Evolutionary conservation across 2,329 filamentous ascomycete species (phyloP), one percentile per base, ranked within the genome.

Genomic region (Colletotrichum sidae): DNA sequence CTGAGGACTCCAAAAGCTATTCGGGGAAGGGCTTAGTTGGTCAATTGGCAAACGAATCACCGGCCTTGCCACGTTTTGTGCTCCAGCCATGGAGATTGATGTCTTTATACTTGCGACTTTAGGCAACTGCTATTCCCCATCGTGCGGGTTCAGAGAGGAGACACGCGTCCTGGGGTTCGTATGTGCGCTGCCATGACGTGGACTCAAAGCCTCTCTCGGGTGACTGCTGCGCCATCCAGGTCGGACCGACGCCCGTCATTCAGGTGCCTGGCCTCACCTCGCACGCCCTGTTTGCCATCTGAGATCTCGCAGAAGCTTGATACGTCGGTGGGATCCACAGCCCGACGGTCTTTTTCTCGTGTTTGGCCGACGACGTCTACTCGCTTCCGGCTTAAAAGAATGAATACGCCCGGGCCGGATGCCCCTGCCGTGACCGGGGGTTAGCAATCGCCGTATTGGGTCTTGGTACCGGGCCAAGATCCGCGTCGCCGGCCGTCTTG

Each of bases 71-170:
- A 58, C 55, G 8, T 33, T 33, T 35, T 37, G 9, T 33, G 13
- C 13, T 44, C 11, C 46, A 13, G 46, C 38, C 17, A 37, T 10
- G 35, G 17, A 25, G 13, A 37, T 8, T 33, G 17, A 17, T 6
- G 38, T 12, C 25, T 57, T 57, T 37, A 57, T 44, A 57, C 17
- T 57, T 42, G 33, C 25, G 53, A 55, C 55, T 57, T 15, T 33
- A 57, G 45, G 55, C 45, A 57, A 46, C 55, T 8, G 11, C 10
- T 6, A 42, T 42, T 11, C 38, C 42, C 34, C 17, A 41, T 41
- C 35, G 34, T 41, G 55, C 45, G 45, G 45, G 42, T 38, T 49
- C 46, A n/a, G 37, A 50, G 35, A 25, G 46, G 46, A 49, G 34
- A 44, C 46, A 58, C 55, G 55, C 55, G 55, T 42, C 46, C 46